phyloP scores from a whole-genome alignment of 352 stramenopile genomes.

The Phytophthora nicotianae region DNA sequence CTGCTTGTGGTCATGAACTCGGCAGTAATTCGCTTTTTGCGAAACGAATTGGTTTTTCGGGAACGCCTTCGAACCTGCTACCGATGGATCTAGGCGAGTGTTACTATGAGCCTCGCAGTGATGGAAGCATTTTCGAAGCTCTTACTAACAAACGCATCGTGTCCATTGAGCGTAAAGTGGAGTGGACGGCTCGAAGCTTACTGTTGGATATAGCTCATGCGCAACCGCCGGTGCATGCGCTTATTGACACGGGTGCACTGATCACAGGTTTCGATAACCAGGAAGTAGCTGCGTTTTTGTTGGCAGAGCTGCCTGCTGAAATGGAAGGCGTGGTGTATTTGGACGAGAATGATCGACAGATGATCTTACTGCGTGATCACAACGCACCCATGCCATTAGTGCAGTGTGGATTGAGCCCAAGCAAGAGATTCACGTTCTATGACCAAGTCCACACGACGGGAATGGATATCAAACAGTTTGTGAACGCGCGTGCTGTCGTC shows the following conservation, averaged over 20 bases:
- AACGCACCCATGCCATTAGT: constrained; percentile 94
- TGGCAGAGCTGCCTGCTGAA: constrained; percentile 67
- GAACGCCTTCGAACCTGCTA: constrained; percentile 98
- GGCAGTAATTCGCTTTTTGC: constrained; percentile 98
- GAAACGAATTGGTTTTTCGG: constrained; percentile 98
- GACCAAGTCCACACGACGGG: constrained; percentile 94
- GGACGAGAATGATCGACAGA: constrained; percentile 87
- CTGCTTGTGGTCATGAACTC: constrained; percentile 98
- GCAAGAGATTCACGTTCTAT: constrained; percentile 93
- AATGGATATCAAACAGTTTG: constrained; percentile 93
- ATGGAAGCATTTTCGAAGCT: constrained; percentile 98
- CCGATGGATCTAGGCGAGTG: constrained; percentile 98
- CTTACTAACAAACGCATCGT: constrained; percentile 94
- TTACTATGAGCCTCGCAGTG: constrained; percentile 97
- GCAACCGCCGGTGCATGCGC: constrained; percentile 78
- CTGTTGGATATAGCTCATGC: constrained; percentile 79
- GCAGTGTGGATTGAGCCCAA: constrained; percentile 83
- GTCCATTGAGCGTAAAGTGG: constrained; percentile 82
- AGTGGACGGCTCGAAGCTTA: constrained; percentile 80
- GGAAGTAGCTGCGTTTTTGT: constrained; percentile 85
- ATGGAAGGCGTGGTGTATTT: constrained; percentile 94
- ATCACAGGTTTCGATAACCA: constrained; percentile 92
- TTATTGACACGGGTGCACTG: constrained; percentile 92
- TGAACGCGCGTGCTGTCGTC: constrained; percentile 88
- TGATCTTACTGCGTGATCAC: constrained; percentile 95